Base-by-base conservation (phyloP, 331 rosid species). In the Malus hybrid region DNA sequence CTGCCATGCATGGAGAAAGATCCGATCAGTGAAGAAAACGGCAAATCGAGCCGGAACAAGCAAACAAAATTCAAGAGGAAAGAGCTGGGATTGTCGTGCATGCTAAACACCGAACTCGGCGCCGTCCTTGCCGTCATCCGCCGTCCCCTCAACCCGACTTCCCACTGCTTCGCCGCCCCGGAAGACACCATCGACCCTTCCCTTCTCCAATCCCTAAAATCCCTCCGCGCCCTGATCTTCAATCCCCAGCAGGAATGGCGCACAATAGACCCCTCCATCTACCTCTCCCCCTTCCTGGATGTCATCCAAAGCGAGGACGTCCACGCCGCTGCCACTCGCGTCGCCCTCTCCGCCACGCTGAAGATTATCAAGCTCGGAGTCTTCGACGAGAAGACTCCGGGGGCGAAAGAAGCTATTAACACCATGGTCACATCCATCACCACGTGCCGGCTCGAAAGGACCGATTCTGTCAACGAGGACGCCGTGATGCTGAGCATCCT, bases 51-150 rank as follows among this genome's bases (percentile, higher is more conserved):
- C 67, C 36, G 4, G 7, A 19, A 63, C 39, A 29, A 28, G 32
- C 66, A 7, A 20, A 59, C 61, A 52, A 14, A 20, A 3, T 60
- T 55, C 29, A 88, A 78, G 32, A 81, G 95, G 69, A 86, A 78
- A 70, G 91, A 94, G 66, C 76, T 90, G 1, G 92, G 93, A 2
- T 22, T 94, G 18, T 90, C 99, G 4, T 92, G 99, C 87, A 89
- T 92, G 96, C 80, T 94, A 4, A 94, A 84, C 87, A 90, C 97
- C 7, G 97, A 94, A 80, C 91, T 94, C 0, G 93, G 99, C 13
- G 87, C 97, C 13, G 88, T 90, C 72, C 85, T 94, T 1, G 92
- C 99, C 16, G 91, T 89, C 1, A 79, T 94, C 71, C 93, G 97
- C 62, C 97, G 97, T 11, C 70, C 83, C 7, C 81, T 71, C 0